Conservation (phyloP, 106 monocot genomes). For the Acorus gramineus region DNA sequence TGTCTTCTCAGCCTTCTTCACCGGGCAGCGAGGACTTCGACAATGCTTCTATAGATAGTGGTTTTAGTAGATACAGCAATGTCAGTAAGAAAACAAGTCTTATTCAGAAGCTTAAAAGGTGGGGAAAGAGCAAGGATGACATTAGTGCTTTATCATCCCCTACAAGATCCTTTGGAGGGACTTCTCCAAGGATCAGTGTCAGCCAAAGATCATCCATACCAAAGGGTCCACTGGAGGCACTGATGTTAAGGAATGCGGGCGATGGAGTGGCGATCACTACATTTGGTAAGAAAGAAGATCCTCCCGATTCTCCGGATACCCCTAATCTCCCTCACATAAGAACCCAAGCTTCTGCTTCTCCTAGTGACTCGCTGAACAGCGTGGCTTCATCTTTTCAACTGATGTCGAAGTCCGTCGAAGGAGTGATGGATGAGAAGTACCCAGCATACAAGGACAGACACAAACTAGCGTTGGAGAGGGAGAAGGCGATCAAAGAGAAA, state of each 20-base stretch:
- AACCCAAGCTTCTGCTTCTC: slow-evolving; percentile 20
- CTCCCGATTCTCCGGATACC: slow-evolving; percentile 22
- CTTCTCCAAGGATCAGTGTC: slow-evolving; percentile 34
- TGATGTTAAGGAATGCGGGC: slow-evolving; percentile 85
- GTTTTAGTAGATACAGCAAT: slow-evolving; percentile 57
- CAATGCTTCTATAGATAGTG: slow-evolving; percentile 71
- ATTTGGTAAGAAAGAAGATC: slow-evolving; percentile 58
- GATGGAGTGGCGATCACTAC: slow-evolving; percentile 75
- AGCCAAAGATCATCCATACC: slow-evolving; percentile 17
- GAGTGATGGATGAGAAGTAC: slow-evolving; percentile 77
- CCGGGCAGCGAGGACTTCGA: slow-evolving; percentile 90
- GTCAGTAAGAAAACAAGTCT: slow-evolving; percentile 56
- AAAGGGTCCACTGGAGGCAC: slow-evolving; percentile 69
- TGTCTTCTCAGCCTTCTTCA: slow-evolving; percentile 66
- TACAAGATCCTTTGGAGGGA: slow-evolving; percentile 33
- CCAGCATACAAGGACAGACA: slow-evolving; percentile 91
- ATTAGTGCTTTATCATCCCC: slow-evolving; percentile 40
- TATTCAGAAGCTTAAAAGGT: slow-evolving; percentile 85
- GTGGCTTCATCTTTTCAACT: slow-evolving; percentile 71
- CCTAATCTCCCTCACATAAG: slow-evolving; percentile 26
- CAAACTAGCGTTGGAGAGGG: slow-evolving; percentile 78
- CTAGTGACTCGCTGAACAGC: slow-evolving; percentile 38
- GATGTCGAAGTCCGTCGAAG: slow-evolving; percentile 85
- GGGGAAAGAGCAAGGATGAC: slow-evolving; percentile 91
- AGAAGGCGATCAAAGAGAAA: slow-evolving; percentile 79